Percentiles rank a stretch among this genome's conserved stretches.
Conservation (phyloP, 164 flowering plant genomes). For the Macadamia tetraphylla region DNA sequence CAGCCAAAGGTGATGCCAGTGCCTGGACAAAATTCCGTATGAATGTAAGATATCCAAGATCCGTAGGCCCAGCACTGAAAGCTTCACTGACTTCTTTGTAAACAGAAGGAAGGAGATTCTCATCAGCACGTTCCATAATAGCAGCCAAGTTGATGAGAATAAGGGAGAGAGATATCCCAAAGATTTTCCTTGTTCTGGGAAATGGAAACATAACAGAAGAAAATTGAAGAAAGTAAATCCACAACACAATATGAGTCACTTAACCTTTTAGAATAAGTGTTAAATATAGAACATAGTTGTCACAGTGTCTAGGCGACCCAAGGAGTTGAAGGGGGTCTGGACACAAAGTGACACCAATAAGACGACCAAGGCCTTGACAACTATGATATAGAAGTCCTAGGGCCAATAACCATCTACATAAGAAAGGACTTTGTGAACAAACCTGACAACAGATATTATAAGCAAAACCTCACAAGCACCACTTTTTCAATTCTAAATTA, state of each 20-base stretch:
- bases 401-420: too few relatives aligned
- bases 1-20: constrained; percentile 79
- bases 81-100: constrained; percentile 98
- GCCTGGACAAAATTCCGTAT: constrained; percentile 81
- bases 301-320: too few relatives aligned
- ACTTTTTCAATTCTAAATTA: too few relatives aligned
- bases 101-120: constrained; percentile 87
- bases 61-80: constrained; percentile 78
- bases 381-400: too few relatives aligned
- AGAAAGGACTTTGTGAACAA: too few relatives aligned
- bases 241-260: not conserved
- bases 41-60: constrained; percentile 89
- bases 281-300: too few relatives aligned
- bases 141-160: constrained; percentile 89
- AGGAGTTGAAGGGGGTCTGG: too few relatives aligned
- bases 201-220: constrained; percentile 10
- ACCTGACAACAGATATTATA: too few relatives aligned
- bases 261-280: too few relatives aligned
- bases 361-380: too few relatives aligned
- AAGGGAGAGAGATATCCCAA: constrained; percentile 81
- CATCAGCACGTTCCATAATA: constrained; percentile 96
- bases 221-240: constrained; percentile 4
- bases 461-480: too few relatives aligned
- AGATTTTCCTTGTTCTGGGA: constrained; percentile 51
- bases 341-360: too few relatives aligned